Evolutionary conservation across 129 eudicot species (phyloP).

Genomic region (Daucus carota): DNA sequence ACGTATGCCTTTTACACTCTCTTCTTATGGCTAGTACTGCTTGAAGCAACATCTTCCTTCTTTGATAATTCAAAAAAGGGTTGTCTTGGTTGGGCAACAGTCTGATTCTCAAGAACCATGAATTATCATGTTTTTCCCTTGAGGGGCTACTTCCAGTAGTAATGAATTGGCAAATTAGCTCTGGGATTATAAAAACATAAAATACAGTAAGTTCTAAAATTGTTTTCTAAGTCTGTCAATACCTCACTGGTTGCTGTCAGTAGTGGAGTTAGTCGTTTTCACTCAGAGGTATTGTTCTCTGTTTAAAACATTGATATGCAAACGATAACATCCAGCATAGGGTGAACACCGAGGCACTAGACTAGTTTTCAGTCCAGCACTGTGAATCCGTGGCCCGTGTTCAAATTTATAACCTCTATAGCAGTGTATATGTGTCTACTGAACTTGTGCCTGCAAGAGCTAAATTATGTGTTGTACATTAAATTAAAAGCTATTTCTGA

Average conservation of each 20-base stretch:
- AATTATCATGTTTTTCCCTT: not conserved
- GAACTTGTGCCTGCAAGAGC: too few relatives aligned
- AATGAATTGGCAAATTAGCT: not conserved
- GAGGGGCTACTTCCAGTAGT: not conserved
- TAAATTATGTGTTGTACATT: not conserved
- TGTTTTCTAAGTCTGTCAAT: not conserved
- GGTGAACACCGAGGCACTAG: not conserved
- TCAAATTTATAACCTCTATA: too few relatives aligned
- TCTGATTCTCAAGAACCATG: not conserved
- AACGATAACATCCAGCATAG: not conserved
- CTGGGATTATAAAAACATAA: not conserved
- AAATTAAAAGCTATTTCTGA: not conserved
- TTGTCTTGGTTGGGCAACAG: not conserved
- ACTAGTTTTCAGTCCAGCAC: not conserved
- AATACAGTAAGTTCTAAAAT: not conserved
- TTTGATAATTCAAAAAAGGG: not conserved
- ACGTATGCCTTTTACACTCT: constrained; percentile 49
- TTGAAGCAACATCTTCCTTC: not conserved
- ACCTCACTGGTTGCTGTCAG: not conserved
- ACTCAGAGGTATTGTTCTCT: not conserved
- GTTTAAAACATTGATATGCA: not conserved
- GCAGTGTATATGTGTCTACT: too few relatives aligned
- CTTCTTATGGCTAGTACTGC: not conserved
- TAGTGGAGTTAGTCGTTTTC: not conserved
- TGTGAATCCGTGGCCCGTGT: not conserved